Conservation (phyloP, 2,329 filamentous ascomycete species). For the Pezicula rhizophila region DNA sequence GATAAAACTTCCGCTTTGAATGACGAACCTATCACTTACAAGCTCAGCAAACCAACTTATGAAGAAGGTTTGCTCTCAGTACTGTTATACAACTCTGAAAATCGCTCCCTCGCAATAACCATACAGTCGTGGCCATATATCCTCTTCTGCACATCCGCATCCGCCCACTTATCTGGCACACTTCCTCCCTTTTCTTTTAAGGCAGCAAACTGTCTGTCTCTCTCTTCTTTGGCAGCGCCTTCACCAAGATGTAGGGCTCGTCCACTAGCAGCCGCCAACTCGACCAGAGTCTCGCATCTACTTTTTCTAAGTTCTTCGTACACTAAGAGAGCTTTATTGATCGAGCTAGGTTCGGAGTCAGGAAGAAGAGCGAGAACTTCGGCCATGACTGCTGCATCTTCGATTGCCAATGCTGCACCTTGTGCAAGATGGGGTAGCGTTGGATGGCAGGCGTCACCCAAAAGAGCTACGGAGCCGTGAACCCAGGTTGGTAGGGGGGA, state of each 20-base stretch:
- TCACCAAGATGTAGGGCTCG: slow-evolving; percentile 53
- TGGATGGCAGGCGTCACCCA: slow-evolving; percentile 62
- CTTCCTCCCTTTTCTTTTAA: slow-evolving; percentile 37
- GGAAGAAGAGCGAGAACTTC: slow-evolving; percentile 41
- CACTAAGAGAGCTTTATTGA: slow-evolving; percentile 44
- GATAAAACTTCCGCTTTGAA: no score
- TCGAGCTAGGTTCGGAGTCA: slow-evolving; percentile 29
- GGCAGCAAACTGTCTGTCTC: slow-evolving; percentile 49
- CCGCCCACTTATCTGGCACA: slow-evolving; percentile 64
- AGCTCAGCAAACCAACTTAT: not conserved
- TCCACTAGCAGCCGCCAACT: slow-evolving; percentile 43
- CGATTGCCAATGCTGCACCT: slow-evolving; percentile 62
- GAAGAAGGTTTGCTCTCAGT: not conserved
- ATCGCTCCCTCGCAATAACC: slow-evolving; percentile 45
- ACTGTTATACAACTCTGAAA: slow-evolving; percentile 38
- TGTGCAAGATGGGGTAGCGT: slow-evolving; percentile 63
- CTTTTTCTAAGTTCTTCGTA: slow-evolving; percentile 53
- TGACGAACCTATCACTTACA: no score
- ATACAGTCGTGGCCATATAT: slow-evolving; percentile 61
- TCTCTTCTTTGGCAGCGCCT: slow-evolving; percentile 51
- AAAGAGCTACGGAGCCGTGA: slow-evolving; percentile 47
- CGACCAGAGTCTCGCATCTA: slow-evolving; percentile 45
- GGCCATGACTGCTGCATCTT: slow-evolving; percentile 57
- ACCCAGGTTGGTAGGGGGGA: slow-evolving; percentile 52
- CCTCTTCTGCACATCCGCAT: slow-evolving; percentile 61